Conservation (phyloP, 2,329 filamentous ascomycete species). For the Fusarium musae region DNA sequence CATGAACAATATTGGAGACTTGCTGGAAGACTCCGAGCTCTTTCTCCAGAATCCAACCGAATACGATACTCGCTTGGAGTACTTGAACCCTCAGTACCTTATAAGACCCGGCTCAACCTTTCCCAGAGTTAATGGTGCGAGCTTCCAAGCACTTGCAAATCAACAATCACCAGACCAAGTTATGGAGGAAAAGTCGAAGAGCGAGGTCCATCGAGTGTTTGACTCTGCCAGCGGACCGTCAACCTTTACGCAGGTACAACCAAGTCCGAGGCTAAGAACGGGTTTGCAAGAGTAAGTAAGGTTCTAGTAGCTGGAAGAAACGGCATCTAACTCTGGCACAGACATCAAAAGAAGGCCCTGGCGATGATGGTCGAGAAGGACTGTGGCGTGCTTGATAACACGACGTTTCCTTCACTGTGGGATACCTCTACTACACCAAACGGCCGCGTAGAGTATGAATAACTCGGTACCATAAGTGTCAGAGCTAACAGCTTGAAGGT, state of each 20-base stretch:
- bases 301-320: rapidly evolving
- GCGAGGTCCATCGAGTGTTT: neutral
- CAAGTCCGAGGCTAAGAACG: neutral
- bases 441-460: neutral
- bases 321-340: rapidly evolving
- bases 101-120: neutral
- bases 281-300: constrained; percentile 1
- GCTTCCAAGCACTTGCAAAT: neutral
- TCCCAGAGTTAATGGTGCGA: neutral
- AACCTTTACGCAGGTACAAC: neutral
- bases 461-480: no score
- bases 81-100: neutral
- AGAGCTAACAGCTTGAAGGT: neutral
- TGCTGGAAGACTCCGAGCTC: neutral
- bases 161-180: neutral
- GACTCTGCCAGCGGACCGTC: neutral
- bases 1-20: neutral
- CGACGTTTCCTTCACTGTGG: neutral
- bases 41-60: neutral
- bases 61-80: neutral
- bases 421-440: neutral
- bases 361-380: neutral
- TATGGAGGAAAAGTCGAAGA: neutral
- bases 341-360: neutral
- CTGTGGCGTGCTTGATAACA: neutral